Evolutionary conservation across 768 basidiomycete genomes (phyloP).

Genomic region (Lactarius vividus): DNA sequence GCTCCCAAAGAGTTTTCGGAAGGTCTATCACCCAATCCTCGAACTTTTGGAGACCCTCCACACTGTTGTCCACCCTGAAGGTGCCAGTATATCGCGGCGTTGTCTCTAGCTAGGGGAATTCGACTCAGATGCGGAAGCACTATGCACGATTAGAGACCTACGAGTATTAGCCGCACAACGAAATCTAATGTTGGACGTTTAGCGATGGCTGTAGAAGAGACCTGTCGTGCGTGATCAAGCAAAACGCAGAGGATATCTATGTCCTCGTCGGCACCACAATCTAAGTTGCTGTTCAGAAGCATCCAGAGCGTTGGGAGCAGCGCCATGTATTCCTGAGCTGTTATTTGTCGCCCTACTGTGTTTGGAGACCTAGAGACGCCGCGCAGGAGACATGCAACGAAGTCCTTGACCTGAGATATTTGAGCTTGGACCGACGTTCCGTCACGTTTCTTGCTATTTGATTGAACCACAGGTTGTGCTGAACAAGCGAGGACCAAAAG

Average conservation of each 20-base stretch:
- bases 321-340: slow-evolving; percentile 55
- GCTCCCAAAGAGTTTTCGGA: slow-evolving; percentile 84
- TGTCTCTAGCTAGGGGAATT: slow-evolving; percentile 51
- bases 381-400: slow-evolving; percentile 56
- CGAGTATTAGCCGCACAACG: slow-evolving; percentile 65
- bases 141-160: slow-evolving; percentile 36
- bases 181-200: slow-evolving; percentile 76
- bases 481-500: slow-evolving; percentile 46
- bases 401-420: slow-evolving; percentile 46
- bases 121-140: background rate
- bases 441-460: slow-evolving; percentile 20
- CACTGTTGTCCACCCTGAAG: slow-evolving; percentile 40
- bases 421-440: slow-evolving; percentile 24
- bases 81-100: slow-evolving; percentile 51
- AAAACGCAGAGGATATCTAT: slow-evolving; percentile 49
- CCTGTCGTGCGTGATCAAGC: slow-evolving; percentile 62
- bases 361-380: slow-evolving; percentile 35
- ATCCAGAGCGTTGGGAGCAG: slow-evolving; percentile 81
- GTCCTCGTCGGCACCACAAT: slow-evolving; percentile 27
- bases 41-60: slow-evolving; percentile 36
- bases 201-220: slow-evolving; percentile 55
- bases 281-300: slow-evolving; percentile 47
- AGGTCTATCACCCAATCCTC: slow-evolving; percentile 72
- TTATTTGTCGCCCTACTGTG: slow-evolving; percentile 46
- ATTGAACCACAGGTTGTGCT: slow-evolving; percentile 29